Base-by-base conservation (phyloP, 2,329 filamentous ascomycete species). In the Cordyceps fumosorosea region DNA sequence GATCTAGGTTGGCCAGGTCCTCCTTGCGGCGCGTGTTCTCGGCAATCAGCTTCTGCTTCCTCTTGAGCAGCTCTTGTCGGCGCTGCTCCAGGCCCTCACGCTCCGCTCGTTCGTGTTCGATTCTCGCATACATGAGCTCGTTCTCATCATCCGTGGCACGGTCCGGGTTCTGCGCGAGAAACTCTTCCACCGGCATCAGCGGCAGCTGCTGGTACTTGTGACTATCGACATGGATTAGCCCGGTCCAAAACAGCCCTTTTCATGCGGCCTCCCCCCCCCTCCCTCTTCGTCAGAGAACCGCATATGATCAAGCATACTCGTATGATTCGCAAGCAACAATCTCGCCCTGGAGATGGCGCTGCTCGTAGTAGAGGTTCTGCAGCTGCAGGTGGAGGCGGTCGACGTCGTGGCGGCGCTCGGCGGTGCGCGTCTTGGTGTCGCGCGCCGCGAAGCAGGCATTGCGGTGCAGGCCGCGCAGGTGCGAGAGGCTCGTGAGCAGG, bases 361-460 rank as follows among this genome's bases (percentile, higher is more conserved):
- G 93, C 75, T 99, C 93, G 72, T 99, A 99, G 74, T 95, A 96
- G 8, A 99, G 79, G 71, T 99, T 99, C 76, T 98, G 93, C 61
- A 99, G 81, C 71, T 96, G 90, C 44, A 99, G 81, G 72, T 98
- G 93, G 64, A 99, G 81, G 56, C 88, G 86, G 73, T 99, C 95
- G 66, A 98, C 91, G 75, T 96, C 91, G 69, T 93, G 90, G 55
- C 93, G 86, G 55, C 89, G 90, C 74, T 96, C 91, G 34, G 91
- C 89, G 0, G 95, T 98, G 68, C 86, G 81, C 59, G 89, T 81
- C 74, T 98, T 98, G 16, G 93, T 96, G 67, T 91, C 86, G 66
- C 95, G 87, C 34, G 92, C 90, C 34, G 86, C 83, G 68, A 96
- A 83, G 66, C 93, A 86, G 11, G 92, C 91, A 66, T 89, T 84